These are phyloP conservation scores for Tubosaeta brunneosetosa DNA, from an alignment of 768 basidiomycete genomes.

Conservation along the genomic window DNA sequence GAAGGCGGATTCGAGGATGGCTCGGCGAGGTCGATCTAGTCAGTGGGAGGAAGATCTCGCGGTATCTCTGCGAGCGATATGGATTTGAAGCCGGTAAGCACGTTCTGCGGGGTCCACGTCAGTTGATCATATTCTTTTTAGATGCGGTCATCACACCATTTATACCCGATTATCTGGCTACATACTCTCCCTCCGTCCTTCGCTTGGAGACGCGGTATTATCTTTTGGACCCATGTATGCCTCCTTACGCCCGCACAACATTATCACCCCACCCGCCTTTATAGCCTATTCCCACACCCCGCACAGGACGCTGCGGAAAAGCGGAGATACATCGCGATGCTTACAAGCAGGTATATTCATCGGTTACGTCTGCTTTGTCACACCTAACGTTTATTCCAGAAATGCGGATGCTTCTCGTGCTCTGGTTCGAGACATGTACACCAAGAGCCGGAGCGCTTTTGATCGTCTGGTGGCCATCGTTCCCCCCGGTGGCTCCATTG, in stretches of 20 bases:
- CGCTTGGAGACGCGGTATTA: slow-evolving; percentile 68
- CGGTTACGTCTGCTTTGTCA: not conserved
- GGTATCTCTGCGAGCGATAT: slow-evolving; percentile 76
- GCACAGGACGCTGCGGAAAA: slow-evolving; percentile 74
- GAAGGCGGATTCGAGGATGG: slow-evolving; percentile 67
- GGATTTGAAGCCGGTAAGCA: slow-evolving; percentile 70
- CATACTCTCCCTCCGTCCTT: slow-evolving; percentile 75
- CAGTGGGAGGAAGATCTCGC: slow-evolving; percentile 62
- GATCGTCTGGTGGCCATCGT: slow-evolving; percentile 85
- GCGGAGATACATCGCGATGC: slow-evolving; percentile 65
- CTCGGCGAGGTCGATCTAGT: slow-evolving; percentile 81
- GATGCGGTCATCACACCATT: slow-evolving; percentile 74
- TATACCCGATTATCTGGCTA: slow-evolving; percentile 70
- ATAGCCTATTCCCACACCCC: slow-evolving; percentile 74
- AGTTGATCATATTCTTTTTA: slow-evolving; percentile 19
- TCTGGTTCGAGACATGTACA: slow-evolving; percentile 85
- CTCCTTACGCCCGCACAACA: slow-evolving; percentile 72
- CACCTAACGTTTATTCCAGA: slow-evolving; percentile 32
- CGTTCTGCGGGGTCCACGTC: not conserved
- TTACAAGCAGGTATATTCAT: slow-evolving; percentile 59
- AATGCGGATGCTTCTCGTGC: slow-evolving; percentile 84
- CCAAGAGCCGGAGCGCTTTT: slow-evolving; percentile 90
- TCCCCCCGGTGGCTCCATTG: slow-evolving; percentile 86
- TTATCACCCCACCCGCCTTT: slow-evolving; percentile 70
- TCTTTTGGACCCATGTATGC: slow-evolving; percentile 79